Percentiles rank a stretch among this genome's conserved stretches.
Evolutionary conservation across 2,329 filamentous ascomycete genomes (phyloP).

Genomic region (Trichoderma afroharzianum): DNA sequence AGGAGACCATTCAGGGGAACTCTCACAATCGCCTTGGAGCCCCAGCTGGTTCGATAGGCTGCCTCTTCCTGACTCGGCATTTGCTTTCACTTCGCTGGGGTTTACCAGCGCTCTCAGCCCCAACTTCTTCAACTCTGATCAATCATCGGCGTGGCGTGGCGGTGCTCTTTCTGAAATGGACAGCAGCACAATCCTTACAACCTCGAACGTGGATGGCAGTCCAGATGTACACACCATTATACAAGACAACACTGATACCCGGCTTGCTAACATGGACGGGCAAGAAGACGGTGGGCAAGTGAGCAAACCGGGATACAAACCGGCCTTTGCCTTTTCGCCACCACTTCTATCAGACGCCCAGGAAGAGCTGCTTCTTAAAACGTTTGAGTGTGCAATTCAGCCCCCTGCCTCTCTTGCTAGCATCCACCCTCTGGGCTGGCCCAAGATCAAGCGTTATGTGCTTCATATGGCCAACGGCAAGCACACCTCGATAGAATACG

Average conservation of each 20-base stretch:
- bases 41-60: background rate
- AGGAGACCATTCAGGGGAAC: background rate
- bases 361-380: background rate
- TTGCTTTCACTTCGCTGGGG: background rate
- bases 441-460: constrained; percentile 1
- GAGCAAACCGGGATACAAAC: background rate
- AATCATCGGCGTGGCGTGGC: background rate
- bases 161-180: background rate
- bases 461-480: background rate
- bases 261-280: background rate
- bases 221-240: background rate
- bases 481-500: background rate
- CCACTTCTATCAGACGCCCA: background rate
- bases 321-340: background rate
- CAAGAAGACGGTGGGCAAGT: background rate
- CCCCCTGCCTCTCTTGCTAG: background rate
- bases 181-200: background rate
- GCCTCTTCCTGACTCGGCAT: background rate
- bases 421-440: background rate
- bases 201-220: background rate
- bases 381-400: background rate
- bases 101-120: background rate
- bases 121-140: background rate
- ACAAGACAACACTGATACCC: background rate
- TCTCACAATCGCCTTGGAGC: background rate